These are phyloP conservation scores for Fusarium fracticaudum DNA, from an alignment of 2,329 filamentous ascomycete genomes.

Conservation along the genomic window DNA sequence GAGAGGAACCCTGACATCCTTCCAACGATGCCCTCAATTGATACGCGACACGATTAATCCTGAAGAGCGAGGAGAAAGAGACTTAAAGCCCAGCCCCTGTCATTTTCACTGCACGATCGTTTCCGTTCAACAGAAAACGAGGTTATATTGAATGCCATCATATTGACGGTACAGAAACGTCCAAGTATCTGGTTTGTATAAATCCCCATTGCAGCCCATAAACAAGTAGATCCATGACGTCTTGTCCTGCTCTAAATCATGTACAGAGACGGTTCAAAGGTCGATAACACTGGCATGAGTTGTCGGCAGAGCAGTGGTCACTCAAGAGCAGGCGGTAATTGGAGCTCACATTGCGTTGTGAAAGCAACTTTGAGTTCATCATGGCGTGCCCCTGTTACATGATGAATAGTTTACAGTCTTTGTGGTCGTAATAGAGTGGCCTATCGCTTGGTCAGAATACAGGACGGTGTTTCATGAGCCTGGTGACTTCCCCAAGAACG, in stretches of 20 bases:
- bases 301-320: neutral
- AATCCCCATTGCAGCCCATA: neutral
- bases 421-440: neutral
- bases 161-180: neutral
- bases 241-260: neutral
- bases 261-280: neutral
- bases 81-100: neutral
- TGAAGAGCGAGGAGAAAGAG: neutral
- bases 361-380: neutral
- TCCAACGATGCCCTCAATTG: neutral
- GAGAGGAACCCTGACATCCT: neutral
- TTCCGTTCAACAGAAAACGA: neutral
- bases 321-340: neutral
- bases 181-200: neutral
- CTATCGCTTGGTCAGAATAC: neutral
- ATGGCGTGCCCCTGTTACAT: neutral
- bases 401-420: too few relatives aligned
- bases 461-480: neutral
- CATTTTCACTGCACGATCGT: neutral
- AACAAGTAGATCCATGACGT: neutral
- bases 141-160: neutral
- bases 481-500: neutral
- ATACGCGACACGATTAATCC: neutral
- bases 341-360: neutral
- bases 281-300: neutral